Conservation (phyloP, 2,329 filamentous ascomycete species). For the Hypoxylon sp. region DNA sequence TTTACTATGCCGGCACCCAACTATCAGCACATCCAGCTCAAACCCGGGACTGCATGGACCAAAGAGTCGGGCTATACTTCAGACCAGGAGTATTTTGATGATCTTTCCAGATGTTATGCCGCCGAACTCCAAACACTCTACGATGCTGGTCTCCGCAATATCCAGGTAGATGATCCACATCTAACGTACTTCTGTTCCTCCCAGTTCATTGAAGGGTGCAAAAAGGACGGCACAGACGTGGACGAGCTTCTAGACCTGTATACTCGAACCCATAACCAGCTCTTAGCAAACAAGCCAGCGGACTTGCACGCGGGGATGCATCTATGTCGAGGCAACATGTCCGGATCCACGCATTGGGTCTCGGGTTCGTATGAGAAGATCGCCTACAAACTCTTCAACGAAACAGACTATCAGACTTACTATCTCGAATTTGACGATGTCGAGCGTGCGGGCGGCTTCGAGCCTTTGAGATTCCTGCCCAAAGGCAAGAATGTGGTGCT, state of each 20-base stretch:
- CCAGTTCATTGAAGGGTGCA: conserved; percentile 69
- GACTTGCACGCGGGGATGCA: conserved; percentile 76
- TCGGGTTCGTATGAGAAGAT: conserved; percentile 68
- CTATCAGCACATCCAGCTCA: conserved; percentile 76
- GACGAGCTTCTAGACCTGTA: conserved; percentile 71
- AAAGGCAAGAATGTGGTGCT: conserved; percentile 66
- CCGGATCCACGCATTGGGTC: conserved; percentile 65
- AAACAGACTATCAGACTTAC: conserved; percentile 66
- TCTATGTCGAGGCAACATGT: conserved; percentile 67
- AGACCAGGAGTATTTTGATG: conserved; percentile 68
- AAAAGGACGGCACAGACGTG: conserved; percentile 67
- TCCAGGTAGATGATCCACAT: conserved; percentile 71
- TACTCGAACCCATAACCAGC: conserved; percentile 73
- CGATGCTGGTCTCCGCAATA: conserved; percentile 65
- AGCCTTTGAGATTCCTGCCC: conserved; percentile 64
- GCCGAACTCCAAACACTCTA: conserved; percentile 68
- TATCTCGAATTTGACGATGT: conserved; percentile 68
- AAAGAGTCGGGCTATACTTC: conserved; percentile 63
- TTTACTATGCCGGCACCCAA: conserved; percentile 73
- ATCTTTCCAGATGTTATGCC: conserved; percentile 68
- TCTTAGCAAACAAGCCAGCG: conserved; percentile 65
- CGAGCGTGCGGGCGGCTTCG: conserved; percentile 64
- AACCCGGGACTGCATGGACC: conserved; percentile 65
- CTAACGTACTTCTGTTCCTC: conserved; percentile 71
- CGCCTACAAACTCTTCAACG: conserved; percentile 64